phyloP scores from a whole-genome alignment of 805 yeast genomes.

The Nakazawaea anatomiae region DNA sequence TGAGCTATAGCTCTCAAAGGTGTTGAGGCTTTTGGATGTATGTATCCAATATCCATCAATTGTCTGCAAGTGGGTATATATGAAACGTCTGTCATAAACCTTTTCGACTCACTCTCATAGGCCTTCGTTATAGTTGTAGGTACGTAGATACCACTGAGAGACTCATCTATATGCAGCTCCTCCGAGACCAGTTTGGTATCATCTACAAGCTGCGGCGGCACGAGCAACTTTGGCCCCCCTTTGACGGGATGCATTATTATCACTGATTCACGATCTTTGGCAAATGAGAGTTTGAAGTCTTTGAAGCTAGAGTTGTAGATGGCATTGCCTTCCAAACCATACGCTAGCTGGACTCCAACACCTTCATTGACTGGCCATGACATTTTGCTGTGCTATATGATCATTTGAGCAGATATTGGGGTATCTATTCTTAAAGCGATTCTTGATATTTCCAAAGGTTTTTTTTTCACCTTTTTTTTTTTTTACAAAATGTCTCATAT shows the following conservation, averaged over 20 bases:
- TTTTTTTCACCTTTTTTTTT: too few relatives aligned
- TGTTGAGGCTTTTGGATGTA: conserved; percentile 12
- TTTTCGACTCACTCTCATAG: conserved; percentile 21
- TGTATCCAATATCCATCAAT: conserved; percentile 25
- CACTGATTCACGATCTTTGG: conserved; percentile 21
- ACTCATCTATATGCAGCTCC: not conserved
- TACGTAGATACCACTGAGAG: not conserved
- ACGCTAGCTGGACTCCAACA: conserved; percentile 32
- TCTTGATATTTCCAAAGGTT: too few relatives aligned
- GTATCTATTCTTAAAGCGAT: too few relatives aligned
- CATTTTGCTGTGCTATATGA: not conserved
- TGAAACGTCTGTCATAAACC: conserved; percentile 19
- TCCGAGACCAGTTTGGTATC: not conserved
- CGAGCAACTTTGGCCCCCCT: conserved; percentile 7
- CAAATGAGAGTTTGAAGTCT: conserved; percentile 18
- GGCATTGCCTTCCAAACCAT: conserved; percentile 36
- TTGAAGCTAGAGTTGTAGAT: conserved; percentile 14
- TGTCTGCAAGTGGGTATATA: conserved; percentile 25
- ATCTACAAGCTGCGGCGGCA: conserved; percentile 7
- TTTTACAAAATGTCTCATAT: too few relatives aligned
- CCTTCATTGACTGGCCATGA: conserved; percentile 28
- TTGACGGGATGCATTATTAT: conserved; percentile 13
- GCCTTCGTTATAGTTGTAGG: conserved; percentile 8
- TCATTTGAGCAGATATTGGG: not conserved
- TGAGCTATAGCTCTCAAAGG: not conserved